These are phyloP conservation scores for Candida sp. DNA, from an alignment of 1,139 yeast genomes.

Conservation along the genomic window DNA sequence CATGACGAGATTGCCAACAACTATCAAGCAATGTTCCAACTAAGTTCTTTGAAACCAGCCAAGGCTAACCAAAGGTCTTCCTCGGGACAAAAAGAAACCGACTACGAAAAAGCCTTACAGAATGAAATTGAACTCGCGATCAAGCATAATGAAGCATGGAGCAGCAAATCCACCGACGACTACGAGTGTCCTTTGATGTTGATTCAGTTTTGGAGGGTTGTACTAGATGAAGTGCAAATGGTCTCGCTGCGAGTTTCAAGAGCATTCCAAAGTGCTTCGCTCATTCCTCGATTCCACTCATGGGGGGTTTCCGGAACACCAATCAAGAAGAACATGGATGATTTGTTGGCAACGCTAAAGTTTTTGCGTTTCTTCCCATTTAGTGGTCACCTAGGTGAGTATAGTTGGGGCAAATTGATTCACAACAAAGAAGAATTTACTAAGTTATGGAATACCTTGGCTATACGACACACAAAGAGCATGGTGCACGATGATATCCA, in stretches of 20 bases:
- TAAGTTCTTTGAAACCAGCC: conserved; percentile 29
- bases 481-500: conserved; percentile 80
- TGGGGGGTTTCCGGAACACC: conserved; percentile 99
- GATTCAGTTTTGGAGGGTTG: conserved; percentile 88
- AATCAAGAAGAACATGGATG: conserved; percentile 65
- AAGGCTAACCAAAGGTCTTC: conserved; percentile 28
- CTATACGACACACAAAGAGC: conserved; percentile 82
- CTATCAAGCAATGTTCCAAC: conserved; percentile 33
- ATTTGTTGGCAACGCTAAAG: conserved; percentile 69
- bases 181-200: conserved; percentile 84
- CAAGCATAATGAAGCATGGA: conserved; percentile 31
- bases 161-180: conserved; percentile 37
- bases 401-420: conserved; percentile 38
- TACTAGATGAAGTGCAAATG: conserved; percentile 95
- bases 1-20: conserved; percentile 19
- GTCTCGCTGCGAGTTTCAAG: conserved; percentile 74
- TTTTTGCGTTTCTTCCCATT: conserved; percentile 76
- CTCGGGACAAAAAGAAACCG: conserved; percentile 28
- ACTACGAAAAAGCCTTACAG: conserved; percentile 39
- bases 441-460: conserved; percentile 48
- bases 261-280: conserved; percentile 79
- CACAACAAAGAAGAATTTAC: conserved; percentile 43
- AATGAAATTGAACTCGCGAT: conserved; percentile 40
- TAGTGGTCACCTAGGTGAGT: conserved; percentile 38
- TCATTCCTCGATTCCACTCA: conserved; percentile 84